These are phyloP conservation scores for Chrysanthemum makinoi DNA, from an alignment of 129 eudicot genomes.

Conservation along the genomic window DNA sequence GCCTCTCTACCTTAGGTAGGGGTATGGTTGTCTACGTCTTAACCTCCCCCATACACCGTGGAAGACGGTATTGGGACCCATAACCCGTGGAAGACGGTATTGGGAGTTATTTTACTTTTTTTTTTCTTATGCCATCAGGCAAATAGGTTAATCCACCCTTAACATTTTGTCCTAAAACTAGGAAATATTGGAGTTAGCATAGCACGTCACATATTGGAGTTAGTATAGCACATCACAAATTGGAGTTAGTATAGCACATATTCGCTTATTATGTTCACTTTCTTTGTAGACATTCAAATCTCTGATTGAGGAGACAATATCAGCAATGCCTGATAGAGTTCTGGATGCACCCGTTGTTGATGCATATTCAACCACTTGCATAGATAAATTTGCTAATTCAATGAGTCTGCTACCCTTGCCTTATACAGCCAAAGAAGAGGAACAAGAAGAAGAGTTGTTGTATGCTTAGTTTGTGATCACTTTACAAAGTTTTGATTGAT, in stretches of 20 bases:
- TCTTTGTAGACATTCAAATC: conserved; percentile 72
- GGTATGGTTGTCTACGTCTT: no score
- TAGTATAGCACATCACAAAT: background rate
- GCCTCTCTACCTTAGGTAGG: no score
- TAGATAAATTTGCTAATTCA: conserved; percentile 54
- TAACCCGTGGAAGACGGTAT: no score
- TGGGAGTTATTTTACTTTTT: no score
- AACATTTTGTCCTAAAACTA: background rate
- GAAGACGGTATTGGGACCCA: no score
- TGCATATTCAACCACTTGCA: conserved; percentile 27
- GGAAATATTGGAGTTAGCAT: background rate
- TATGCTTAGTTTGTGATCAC: conserved; percentile 53
- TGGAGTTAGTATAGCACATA: background rate
- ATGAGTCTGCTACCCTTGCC: conserved; percentile 64
- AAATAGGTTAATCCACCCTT: no score
- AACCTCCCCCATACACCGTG: no score
- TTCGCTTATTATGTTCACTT: conserved; percentile 11
- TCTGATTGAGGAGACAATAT: conserved; percentile 70
- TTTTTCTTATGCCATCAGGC: no score
- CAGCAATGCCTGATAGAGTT: conserved; percentile 67
- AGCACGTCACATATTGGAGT: background rate
- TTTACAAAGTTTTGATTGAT: background rate
- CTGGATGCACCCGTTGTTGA: conserved; percentile 57
- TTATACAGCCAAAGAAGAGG: conserved; percentile 47
- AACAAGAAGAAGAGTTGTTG: conserved; percentile 52